A percentile compares a stretch with the other conserved stretches of the same genome.
Conservation (phyloP, 1,284 basidiomycete genomes). For the Leccinum subspadiceum region DNA sequence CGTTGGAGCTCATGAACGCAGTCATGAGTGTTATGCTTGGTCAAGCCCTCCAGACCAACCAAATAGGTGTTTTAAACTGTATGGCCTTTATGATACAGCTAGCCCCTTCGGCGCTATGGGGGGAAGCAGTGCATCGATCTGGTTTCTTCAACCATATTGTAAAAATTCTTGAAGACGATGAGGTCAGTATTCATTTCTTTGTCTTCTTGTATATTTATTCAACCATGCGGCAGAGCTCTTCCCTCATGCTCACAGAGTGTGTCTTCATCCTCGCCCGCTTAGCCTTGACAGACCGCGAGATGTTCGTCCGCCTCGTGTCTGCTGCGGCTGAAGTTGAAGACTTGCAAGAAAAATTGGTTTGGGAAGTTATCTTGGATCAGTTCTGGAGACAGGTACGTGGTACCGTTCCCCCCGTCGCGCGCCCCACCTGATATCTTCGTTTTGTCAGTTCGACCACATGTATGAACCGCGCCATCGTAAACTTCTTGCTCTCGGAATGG, state of each 20-base stretch:
- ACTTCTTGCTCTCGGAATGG: slow-evolving; percentile 71
- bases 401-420: background rate
- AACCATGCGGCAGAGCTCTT: slow-evolving; percentile 41
- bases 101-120: slow-evolving; percentile 62
- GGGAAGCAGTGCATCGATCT: slow-evolving; percentile 64
- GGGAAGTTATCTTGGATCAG: slow-evolving; percentile 67
- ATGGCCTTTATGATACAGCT: slow-evolving; percentile 61
- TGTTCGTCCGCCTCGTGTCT: slow-evolving; percentile 66
- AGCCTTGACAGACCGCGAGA: slow-evolving; percentile 55
- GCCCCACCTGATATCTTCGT: slow-evolving; percentile 1
- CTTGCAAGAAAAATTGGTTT: slow-evolving; percentile 53
- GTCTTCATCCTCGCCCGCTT: slow-evolving; percentile 71
- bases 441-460: slow-evolving; percentile 77
- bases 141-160: slow-evolving; percentile 65
- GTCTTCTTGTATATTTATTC: slow-evolving; percentile 13
- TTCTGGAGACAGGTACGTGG: slow-evolving; percentile 73
- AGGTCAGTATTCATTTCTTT: slow-evolving; percentile 42
- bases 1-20: slow-evolving; percentile 54
- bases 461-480: slow-evolving; percentile 75
- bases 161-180: slow-evolving; percentile 57
- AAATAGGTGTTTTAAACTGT: slow-evolving; percentile 54
- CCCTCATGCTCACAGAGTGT: slow-evolving; percentile 60
- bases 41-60: slow-evolving; percentile 50
- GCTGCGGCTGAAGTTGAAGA: slow-evolving; percentile 51
- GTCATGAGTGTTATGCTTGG: slow-evolving; percentile 49